phyloP scores from a whole-genome alignment of 768 basidiomycete genomes.

The Tricholoma furcatifolium region DNA sequence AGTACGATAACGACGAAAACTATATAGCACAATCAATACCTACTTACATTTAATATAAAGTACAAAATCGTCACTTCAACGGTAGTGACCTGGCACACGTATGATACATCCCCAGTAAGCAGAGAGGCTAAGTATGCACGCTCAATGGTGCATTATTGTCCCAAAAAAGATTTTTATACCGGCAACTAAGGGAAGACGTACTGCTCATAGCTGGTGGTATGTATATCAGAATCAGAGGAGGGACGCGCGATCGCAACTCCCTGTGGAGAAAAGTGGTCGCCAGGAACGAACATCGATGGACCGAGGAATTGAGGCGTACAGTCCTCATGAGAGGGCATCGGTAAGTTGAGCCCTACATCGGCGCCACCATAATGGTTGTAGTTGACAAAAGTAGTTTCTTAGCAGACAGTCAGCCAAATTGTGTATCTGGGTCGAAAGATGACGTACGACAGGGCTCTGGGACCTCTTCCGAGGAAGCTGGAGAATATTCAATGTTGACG shows the following conservation, averaged over 20 bases:
- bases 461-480: constrained; percentile 20
- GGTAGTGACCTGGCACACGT: not conserved
- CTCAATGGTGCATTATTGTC: not conserved
- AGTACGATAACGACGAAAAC: no score
- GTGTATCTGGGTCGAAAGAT: not conserved
- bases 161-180: constrained; percentile 4
- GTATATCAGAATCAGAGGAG: constrained; percentile 8
- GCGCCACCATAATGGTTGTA: constrained; percentile 5
- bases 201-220: constrained; percentile 7
- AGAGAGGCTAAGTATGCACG: constrained; percentile 3
- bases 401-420: not conserved
- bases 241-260: constrained; percentile 5
- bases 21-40: not conserved
- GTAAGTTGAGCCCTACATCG: constrained; percentile 1
- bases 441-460: constrained; percentile 17
- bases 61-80: constrained; percentile 4
- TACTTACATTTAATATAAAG: not conserved
- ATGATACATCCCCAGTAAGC: constrained; percentile 1
- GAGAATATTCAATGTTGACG: constrained; percentile 18
- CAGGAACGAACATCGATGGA: constrained; percentile 3
- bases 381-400: constrained; percentile 3
- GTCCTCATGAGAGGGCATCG: constrained; percentile 5
- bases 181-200: constrained; percentile 3
- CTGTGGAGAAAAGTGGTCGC: constrained; percentile 5
- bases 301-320: constrained; percentile 11